Evolutionary conservation across 352 stramenopile genomes (phyloP).

Genomic region (Thraustotheca clavata): DNA sequence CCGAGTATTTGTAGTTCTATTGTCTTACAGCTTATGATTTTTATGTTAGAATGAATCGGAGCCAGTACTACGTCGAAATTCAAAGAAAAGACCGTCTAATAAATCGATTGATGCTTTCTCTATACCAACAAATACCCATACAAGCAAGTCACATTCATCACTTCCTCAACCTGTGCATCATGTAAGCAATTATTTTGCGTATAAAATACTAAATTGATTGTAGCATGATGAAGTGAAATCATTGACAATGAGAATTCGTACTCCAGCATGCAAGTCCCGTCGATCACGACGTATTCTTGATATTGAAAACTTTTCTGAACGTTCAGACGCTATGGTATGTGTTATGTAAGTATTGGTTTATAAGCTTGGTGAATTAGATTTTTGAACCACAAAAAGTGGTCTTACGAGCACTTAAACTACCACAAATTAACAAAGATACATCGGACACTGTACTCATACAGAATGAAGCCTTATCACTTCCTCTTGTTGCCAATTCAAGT

Average conservation of each 20-base stretch:
- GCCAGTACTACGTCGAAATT: background rate
- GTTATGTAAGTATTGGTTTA: background rate
- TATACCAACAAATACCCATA: background rate
- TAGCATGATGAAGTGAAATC: constrained; percentile 11
- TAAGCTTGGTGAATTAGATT: background rate
- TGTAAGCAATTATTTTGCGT: background rate
- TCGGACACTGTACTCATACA: background rate
- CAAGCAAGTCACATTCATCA: background rate
- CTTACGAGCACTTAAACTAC: background rate
- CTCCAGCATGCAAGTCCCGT: constrained; percentile 8
- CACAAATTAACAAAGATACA: background rate
- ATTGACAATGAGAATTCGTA: constrained; percentile 18
- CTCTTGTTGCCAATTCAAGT: background rate
- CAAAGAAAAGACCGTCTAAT: background rate
- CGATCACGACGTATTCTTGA: constrained; percentile 12
- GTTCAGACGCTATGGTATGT: background rate
- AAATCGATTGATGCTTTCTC: too few species aligned
- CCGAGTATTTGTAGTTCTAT: background rate
- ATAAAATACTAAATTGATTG: background rate
- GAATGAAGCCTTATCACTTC: background rate
- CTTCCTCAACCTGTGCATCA: background rate
- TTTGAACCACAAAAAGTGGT: constrained; percentile 14
- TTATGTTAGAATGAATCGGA: background rate
- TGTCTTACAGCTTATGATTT: background rate
- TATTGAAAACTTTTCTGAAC: background rate